These are phyloP conservation scores for Glebionis coronaria DNA, from an alignment of 129 eudicot species.

Conservation along the genomic window DNA sequence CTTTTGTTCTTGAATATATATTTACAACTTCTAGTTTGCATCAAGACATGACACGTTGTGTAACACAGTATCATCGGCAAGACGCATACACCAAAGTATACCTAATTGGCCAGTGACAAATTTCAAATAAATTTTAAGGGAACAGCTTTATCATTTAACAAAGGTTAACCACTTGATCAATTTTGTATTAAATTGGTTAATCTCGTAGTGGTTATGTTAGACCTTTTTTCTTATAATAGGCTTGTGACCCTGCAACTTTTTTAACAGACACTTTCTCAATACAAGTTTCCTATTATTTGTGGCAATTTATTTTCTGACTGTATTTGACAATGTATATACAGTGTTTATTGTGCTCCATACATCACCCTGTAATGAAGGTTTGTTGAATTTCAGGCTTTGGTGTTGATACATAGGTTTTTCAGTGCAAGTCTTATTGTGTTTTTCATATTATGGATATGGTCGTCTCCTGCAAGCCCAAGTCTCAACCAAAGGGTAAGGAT, in stretches of 20 bases:
- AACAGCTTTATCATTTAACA: too few relatives aligned
- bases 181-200: too few relatives aligned
- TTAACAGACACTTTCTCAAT: not conserved
- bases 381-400: constrained; percentile 74
- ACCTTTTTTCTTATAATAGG: not conserved
- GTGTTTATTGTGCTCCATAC: constrained; percentile 12
- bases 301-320: not conserved
- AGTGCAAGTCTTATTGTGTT: constrained; percentile 68
- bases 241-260: not conserved
- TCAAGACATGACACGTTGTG: not conserved
- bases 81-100: not conserved
- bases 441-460: constrained; percentile 66
- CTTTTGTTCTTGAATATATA: not conserved
- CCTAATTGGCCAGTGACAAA: too few relatives aligned
- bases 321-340: not conserved
- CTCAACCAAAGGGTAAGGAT: constrained; percentile 46
- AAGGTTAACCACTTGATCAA: too few relatives aligned
- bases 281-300: not conserved
- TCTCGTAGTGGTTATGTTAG: too few relatives aligned
- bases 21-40: not conserved
- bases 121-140: too few relatives aligned
- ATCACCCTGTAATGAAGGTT: constrained; percentile 7
- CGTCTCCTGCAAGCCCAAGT: constrained; percentile 57
- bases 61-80: not conserved
- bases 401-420: constrained; percentile 84